Evolutionary conservation across 768 basidiomycete species (phyloP), one percentile per base, ranked within the genome.

Genomic region (Naganishia friedmannii): DNA sequence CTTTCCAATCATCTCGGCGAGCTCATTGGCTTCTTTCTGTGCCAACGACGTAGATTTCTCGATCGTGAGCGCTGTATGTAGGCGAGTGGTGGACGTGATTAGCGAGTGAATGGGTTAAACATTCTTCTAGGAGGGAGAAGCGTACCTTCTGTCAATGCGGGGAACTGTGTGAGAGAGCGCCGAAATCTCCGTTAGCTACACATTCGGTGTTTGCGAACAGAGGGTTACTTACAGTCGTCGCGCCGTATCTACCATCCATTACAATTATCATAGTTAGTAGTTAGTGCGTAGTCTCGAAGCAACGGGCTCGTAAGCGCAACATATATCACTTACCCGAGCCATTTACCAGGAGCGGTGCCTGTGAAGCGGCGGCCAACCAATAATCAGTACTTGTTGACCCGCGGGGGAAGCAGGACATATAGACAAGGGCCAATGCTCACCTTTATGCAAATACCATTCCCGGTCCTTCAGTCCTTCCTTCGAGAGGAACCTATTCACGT

Each of bases 371-470:
- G 15, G 3, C 32, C n/a, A 58, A n/a, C 39, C 32, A 58, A 15
- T 21, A 3, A 8, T 39, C 3, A 21, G 21, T 17, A 5, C 34
- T 8, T 23, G 58, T n/a, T 21, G 10, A 34, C 21, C 9, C 3
- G 37, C 15, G 58, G n/a, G 58, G n/a, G 10, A 42, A 37, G 34
- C 12, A 37, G 34, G 34, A 4, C 34, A 42, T 2, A 42, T 17
- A 37, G 42, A 8, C 42, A 17, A 10, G 42, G 9, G 9, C 15
- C 9, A 13, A 17, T 5, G 15, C 39, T 26, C 26, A 63, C 77
- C 78, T 42, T 78, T 78, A 68, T 82, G 81, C 56, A 75, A 74
- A 70, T 81, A 82, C 81, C 81, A 82, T 67, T 79, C 78, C 51
- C 81, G 71, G 21, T 78, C 78, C 72, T 74, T 78, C 53, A 82